Percentiles rank a stretch among this genome's conserved stretches.
Evolutionary conservation across 257 asterid genomes (phyloP).

Genomic region (Forsythia suspensa): DNA sequence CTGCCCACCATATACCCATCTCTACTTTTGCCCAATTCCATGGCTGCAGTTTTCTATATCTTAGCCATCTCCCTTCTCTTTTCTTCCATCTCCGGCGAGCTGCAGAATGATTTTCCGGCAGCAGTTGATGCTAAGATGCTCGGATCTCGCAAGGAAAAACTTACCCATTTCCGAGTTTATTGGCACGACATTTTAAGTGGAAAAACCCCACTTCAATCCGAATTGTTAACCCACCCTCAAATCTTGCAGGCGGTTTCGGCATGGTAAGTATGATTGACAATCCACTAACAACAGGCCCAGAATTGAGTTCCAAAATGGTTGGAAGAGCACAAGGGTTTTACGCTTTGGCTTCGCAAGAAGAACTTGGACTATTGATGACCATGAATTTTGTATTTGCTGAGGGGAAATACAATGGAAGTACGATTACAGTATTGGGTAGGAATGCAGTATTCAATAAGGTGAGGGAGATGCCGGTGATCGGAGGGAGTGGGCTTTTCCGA

Average conservation of each 20-base stretch:
- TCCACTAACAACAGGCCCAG: conserved; percentile 48
- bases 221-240: conserved; percentile 19
- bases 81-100: neutral
- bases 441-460: conserved; percentile 39
- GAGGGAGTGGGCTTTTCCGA: conserved; percentile 74
- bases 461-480: conserved; percentile 69
- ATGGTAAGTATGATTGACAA: conserved; percentile 51
- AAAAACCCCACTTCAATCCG: conserved; percentile 31
- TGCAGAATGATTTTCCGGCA: neutral
- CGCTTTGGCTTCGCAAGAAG: conserved; percentile 43
- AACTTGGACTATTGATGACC: conserved; percentile 37
- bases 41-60: conserved; percentile 28
- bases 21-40: conserved; percentile 1
- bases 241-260: conserved; percentile 32
- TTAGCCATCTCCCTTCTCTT: conserved; percentile 27
- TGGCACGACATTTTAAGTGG: conserved; percentile 53
- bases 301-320: conserved; percentile 37
- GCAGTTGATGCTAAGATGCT: conserved; percentile 18
- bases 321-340: conserved; percentile 68
- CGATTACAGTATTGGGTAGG: conserved; percentile 55
- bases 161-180: conserved; percentile 37
- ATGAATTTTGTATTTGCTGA: conserved; percentile 45
- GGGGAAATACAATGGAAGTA: conserved; percentile 64
- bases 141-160: conserved; percentile 34
- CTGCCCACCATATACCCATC: neutral